Base-by-base conservation (phyloP, 108 stramenopile species). In the Schizochytrium sp. region DNA sequence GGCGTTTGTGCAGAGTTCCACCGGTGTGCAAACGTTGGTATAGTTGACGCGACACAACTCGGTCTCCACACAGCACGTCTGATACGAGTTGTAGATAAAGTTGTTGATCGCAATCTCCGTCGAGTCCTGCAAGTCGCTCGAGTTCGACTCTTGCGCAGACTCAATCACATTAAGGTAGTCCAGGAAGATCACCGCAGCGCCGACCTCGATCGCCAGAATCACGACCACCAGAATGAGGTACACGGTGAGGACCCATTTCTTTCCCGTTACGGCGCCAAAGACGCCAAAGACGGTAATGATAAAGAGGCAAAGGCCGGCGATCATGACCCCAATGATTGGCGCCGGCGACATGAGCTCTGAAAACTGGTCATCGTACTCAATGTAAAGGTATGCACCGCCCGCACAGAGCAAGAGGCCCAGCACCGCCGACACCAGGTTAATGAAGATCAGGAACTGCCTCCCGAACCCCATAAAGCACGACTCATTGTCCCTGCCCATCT, bases 71-170 rank as follows among this genome's bases (percentile, higher is more conserved):
- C 76, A 83, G 76, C 76, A 83, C 45, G 76, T 83, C 51, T 83
- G 76, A 23, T 83, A 83, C 25, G 76, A 83, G 3, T 4, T 47
- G 5, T 83, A 83, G 48, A 83, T 83, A 2, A 83, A 83, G 51
- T 83, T 83, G 51, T 83, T 83, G 76, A 83, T 83, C 16, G 76
- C 6, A 34, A 83, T 83, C 76, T 83, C 23, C 0, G 76, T 83
- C 51, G 45, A 53, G 25, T 53, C 76, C 45, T 47, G 51, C 51
- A 83, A 83, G 6, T 83, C 76, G 76, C 76, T 83, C 12, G 76
- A 83, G 45, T 4, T 28, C n/a, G 76, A n/a, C n/a, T 12, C 23
- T 12, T 83, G 48, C 51, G 76, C 1, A 6, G 76, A 47, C 51
- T 83, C 51, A 28, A 83, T 83, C n/a, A 53, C 45, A 23, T 83